Conservation (phyloP, 2,329 filamentous ascomycete species). For the Chaetomiaceae sp. region DNA sequence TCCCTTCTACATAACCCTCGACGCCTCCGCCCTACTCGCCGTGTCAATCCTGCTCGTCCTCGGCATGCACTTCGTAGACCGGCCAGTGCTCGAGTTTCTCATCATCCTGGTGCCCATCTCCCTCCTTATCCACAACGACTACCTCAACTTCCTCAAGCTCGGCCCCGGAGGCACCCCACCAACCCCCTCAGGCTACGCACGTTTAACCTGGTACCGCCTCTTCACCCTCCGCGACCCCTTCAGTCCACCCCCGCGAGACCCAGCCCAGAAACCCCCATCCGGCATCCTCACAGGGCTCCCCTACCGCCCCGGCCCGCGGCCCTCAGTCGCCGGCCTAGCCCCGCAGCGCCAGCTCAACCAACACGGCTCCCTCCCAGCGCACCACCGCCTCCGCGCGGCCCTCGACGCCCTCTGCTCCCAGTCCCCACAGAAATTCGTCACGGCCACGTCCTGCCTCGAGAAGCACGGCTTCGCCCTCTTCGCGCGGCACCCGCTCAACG, state of each 20-base stretch:
- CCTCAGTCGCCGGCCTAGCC: conserved; percentile 68
- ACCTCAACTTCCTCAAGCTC: conserved; percentile 67
- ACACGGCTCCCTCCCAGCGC: conserved; percentile 49
- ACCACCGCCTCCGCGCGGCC: conserved; percentile 48
- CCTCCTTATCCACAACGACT: conserved; percentile 62
- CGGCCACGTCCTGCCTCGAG: conserved; percentile 71
- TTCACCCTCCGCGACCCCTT: conserved; percentile 70
- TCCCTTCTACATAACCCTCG: conserved; percentile 49
- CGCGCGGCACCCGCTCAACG: conserved; percentile 58
- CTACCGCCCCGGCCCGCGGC: conserved; percentile 58
- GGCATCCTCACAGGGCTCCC: conserved; percentile 61
- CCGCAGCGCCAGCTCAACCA: conserved; percentile 77
- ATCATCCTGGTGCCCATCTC: conserved; percentile 45
- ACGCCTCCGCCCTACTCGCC: conserved; percentile 44
- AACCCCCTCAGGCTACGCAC: conserved; percentile 67
- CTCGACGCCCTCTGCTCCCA: conserved; percentile 47
- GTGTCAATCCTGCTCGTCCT: conserved; percentile 43
- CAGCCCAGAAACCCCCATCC: conserved; percentile 44
- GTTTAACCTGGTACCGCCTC: conserved; percentile 66
- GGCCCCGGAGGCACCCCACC: conserved; percentile 77
- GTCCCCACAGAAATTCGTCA: conserved; percentile 48
- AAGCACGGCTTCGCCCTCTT: conserved; percentile 78
- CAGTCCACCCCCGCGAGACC: conserved; percentile 48
- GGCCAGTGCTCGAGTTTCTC: conserved; percentile 44
- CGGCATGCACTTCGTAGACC: conserved; percentile 48